phyloP scores from a whole-genome alignment of 345 rosid species.

The Citrus reticulata region DNA sequence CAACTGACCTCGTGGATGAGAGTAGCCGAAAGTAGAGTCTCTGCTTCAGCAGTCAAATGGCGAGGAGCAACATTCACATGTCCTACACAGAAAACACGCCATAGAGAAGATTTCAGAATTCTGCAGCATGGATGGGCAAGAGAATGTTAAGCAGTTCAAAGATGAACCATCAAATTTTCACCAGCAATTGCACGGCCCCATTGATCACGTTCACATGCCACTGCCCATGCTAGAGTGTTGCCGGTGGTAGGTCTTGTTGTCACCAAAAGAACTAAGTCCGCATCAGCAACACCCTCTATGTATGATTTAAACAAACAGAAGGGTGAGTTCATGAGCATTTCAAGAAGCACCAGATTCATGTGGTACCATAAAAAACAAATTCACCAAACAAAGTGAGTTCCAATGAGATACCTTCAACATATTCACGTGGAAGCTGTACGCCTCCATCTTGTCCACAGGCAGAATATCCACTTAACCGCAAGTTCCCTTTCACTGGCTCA shows the following conservation, averaged over 20 bases:
- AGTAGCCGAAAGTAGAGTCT: slow-evolving; percentile 93
- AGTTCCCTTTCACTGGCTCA: slow-evolving; percentile 95
- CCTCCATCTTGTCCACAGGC: slow-evolving; percentile 99
- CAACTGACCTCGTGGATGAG: slow-evolving; percentile 86
- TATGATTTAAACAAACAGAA: slow-evolving; percentile 9
- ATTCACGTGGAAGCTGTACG: slow-evolving; percentile 93
- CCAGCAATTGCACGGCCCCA: slow-evolving; percentile 99
- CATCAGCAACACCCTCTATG: slow-evolving; percentile 82
- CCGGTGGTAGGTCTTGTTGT: slow-evolving; percentile 99
- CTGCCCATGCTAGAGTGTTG: slow-evolving; percentile 99
- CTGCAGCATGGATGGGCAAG: background rate
- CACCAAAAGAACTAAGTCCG: slow-evolving; percentile 93
- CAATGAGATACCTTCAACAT: slow-evolving; percentile 72
- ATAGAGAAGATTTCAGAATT: slow-evolving; percentile 14
- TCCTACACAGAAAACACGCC: slow-evolving; percentile 40
- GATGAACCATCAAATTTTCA: slow-evolving; percentile 17
- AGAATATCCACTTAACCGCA: slow-evolving; percentile 97
- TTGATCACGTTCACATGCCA: slow-evolving; percentile 98
- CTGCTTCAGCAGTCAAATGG: slow-evolving; percentile 96
- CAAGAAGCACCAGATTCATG: background rate
- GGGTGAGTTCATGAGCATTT: background rate
- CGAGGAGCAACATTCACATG: slow-evolving; percentile 99
- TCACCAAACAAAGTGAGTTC: background rate
- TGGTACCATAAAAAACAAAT: background rate
- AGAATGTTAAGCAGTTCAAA: background rate